Evolutionary conservation across 2,329 filamentous ascomycete genomes (phyloP).

Genomic region (Colletotrichum ledebouriae): DNA sequence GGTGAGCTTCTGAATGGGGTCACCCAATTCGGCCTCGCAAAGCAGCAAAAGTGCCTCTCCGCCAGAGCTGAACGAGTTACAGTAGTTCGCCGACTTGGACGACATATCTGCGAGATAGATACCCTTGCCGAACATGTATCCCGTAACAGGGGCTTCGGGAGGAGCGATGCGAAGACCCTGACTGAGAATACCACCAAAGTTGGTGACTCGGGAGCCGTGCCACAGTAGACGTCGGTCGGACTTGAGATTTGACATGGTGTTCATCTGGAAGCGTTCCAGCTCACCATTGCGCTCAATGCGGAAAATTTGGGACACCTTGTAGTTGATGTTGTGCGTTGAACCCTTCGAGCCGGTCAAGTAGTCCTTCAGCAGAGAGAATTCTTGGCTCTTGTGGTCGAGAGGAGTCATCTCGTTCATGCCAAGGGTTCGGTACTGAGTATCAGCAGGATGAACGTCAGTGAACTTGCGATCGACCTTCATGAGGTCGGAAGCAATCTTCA

Average conservation of each 20-base stretch:
- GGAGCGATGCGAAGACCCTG: slow-evolving; percentile 93
- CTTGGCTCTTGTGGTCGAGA: slow-evolving; percentile 68
- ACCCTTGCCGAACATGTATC: slow-evolving; percentile 93
- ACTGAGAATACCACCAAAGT: slow-evolving; percentile 88
- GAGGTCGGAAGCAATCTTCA: slow-evolving; percentile 85
- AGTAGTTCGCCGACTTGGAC: slow-evolving; percentile 86
- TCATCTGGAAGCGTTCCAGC: slow-evolving; percentile 74
- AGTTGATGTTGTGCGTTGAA: slow-evolving; percentile 72
- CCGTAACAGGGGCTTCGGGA: slow-evolving; percentile 81
- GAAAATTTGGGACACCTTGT: slow-evolving; percentile 81
- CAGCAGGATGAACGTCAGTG: slow-evolving; percentile 71
- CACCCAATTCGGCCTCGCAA: slow-evolving; percentile 82
- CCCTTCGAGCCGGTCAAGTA: slow-evolving; percentile 80
- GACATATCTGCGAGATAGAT: slow-evolving; percentile 91
- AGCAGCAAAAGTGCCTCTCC: slow-evolving; percentile 81
- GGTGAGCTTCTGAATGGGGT: slow-evolving; percentile 77
- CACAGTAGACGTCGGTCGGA: slow-evolving; percentile 83
- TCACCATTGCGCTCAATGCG: slow-evolving; percentile 84
- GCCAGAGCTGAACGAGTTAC: slow-evolving; percentile 71
- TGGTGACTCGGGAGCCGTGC: slow-evolving; percentile 88
- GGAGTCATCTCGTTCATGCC: slow-evolving; percentile 82
- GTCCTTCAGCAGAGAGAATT: slow-evolving; percentile 74
- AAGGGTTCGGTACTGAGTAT: slow-evolving; percentile 79
- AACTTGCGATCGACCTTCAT: slow-evolving; percentile 73
- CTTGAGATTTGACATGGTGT: slow-evolving; percentile 64